phyloP scores from a whole-genome alignment of 768 basidiomycete genomes.

The Psilocybe cyanescens region DNA sequence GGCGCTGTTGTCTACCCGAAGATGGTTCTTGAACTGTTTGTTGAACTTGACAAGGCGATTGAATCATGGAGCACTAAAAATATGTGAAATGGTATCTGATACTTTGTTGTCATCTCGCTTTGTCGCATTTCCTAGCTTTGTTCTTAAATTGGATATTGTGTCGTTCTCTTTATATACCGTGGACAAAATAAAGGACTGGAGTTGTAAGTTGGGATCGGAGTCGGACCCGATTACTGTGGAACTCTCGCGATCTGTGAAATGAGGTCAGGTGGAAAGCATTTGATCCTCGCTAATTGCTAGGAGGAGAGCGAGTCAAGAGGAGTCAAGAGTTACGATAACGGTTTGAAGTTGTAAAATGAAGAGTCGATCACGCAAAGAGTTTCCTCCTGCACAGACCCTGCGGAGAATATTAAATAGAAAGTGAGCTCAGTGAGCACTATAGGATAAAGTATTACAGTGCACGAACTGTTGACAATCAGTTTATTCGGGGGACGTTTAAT shows the following conservation, averaged over 20 bases:
- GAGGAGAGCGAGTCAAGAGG: no score
- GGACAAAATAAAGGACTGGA: neutral
- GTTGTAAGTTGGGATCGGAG: neutral
- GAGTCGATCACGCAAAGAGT: no score
- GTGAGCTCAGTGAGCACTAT: no score
- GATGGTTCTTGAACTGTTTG: slow-evolving; percentile 35
- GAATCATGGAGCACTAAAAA: slow-evolving; percentile 29
- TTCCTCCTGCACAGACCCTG: no score
- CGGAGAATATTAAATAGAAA: no score
- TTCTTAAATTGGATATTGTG: neutral
- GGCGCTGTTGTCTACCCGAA: slow-evolving; percentile 26
- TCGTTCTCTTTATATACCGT: neutral
- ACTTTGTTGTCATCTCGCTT: slow-evolving; percentile 8
- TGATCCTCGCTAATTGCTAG: neutral
- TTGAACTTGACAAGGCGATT: slow-evolving; percentile 37
- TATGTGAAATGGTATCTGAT: slow-evolving; percentile 2
- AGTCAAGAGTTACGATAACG: no score
- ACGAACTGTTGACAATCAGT: no score
- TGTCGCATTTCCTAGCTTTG: slow-evolving; percentile 2
- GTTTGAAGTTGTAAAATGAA: no score
- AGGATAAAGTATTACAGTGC: no score
- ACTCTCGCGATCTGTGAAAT: slow-evolving; percentile 1
- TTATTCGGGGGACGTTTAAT: no score
- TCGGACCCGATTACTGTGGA: slow-evolving; percentile 1
- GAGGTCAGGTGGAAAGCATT: slow-evolving; percentile 7